Evolutionary conservation across 352 stramenopile species (phyloP).

Genomic region (Phytophthora constricta): DNA sequence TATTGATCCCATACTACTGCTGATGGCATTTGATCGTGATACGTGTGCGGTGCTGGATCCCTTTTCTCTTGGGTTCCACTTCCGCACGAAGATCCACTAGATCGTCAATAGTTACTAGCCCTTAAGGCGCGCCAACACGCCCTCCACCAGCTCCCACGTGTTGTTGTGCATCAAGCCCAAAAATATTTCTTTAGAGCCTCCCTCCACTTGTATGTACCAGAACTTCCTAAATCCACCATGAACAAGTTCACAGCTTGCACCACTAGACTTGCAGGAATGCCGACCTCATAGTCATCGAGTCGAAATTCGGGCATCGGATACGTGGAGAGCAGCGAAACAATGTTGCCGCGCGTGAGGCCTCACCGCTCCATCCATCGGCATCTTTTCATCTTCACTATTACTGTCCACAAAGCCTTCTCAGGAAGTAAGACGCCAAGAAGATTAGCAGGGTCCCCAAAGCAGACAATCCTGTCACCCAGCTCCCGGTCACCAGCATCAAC

Average conservation of each 20-base stretch:
- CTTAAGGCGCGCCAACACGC: background rate
- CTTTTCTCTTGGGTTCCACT: background rate
- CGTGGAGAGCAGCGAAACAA: too few species aligned
- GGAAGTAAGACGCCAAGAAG: too few species aligned
- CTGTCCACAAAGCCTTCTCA: too few species aligned
- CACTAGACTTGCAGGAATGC: too few species aligned
- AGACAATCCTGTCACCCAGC: too few species aligned
- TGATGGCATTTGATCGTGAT: background rate
- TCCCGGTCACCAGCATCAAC: too few species aligned
- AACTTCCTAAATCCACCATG: background rate
- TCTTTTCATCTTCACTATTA: too few species aligned
- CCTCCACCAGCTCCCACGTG: background rate
- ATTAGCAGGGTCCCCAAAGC: too few species aligned
- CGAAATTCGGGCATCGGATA: too few species aligned
- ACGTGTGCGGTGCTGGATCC: background rate
- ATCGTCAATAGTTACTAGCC: background rate
- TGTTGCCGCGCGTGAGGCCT: too few species aligned
- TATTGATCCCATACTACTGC: background rate
- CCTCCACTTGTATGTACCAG: constrained; percentile 3
- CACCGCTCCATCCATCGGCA: too few species aligned
- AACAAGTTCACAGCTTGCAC: background rate
- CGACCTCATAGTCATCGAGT: too few species aligned
- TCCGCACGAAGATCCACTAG: background rate
- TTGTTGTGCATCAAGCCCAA: constrained; percentile 9
- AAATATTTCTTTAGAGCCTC: constrained; percentile 7